Percentiles rank a stretch among this genome's conserved stretches.
Conservation (phyloP, 225 moss, liverwort and hornwort genomes). For the Polytrichum formosum region DNA sequence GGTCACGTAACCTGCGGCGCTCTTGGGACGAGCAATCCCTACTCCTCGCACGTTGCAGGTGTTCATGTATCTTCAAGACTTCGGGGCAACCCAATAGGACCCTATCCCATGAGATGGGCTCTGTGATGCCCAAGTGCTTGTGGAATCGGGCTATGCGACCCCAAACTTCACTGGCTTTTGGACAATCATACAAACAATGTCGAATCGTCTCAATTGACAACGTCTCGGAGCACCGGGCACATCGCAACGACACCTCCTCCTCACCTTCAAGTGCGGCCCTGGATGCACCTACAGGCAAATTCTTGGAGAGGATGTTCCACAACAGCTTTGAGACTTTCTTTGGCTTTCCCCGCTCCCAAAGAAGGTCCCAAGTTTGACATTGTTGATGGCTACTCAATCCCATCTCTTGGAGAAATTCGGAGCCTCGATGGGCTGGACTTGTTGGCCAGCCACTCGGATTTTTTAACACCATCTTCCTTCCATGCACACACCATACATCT, state of each 20-base stretch:
- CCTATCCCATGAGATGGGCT: slow-evolving; percentile 10
- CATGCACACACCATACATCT: too few relatives aligned
- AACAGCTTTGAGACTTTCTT: slow-evolving; percentile 17
- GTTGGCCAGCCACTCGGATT: too few relatives aligned
- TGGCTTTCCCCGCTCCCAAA: slow-evolving; percentile 19
- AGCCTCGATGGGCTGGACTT: slow-evolving; percentile 4
- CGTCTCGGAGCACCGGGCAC: too few relatives aligned
- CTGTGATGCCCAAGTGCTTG: slow-evolving; percentile 13
- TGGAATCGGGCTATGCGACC: slow-evolving; percentile 9
- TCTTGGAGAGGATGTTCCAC: slow-evolving; percentile 22
- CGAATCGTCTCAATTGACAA: slow-evolving; percentile 5
- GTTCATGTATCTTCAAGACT: slow-evolving; percentile 8
- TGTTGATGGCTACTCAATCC: slow-evolving; percentile 16
- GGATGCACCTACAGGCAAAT: slow-evolving; percentile 7
- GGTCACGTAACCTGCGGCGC: background rate
- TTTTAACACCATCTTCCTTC: too few relatives aligned
- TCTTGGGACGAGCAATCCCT: background rate
- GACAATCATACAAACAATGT: slow-evolving; percentile 24
- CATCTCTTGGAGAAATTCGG: slow-evolving; percentile 24
- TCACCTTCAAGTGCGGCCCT: slow-evolving; percentile 1
- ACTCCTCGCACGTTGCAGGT: too few relatives aligned
- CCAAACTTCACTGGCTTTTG: slow-evolving; percentile 14
- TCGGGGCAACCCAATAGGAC: slow-evolving; percentile 14
- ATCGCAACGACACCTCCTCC: background rate
- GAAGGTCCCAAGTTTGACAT: slow-evolving; percentile 17